Evolutionary conservation across 345 rosid genomes (phyloP).

Genomic region (Angophora floribunda): DNA sequence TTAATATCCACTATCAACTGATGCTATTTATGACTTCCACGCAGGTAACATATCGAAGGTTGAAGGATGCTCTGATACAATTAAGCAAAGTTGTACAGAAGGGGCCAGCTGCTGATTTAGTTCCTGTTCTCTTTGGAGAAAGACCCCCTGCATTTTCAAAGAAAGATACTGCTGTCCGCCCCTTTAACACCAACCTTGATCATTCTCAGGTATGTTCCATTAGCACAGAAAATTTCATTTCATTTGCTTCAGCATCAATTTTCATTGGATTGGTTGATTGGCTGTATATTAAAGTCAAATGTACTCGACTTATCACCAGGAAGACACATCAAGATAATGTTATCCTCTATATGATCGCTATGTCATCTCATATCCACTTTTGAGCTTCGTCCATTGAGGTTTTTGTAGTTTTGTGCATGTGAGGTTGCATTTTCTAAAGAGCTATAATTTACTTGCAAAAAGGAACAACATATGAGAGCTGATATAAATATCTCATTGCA

Average conservation of each 20-base stretch:
- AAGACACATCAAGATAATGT: not conserved
- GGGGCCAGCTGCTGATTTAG: conserved; percentile 86
- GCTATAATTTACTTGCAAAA: not conserved
- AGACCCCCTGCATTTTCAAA: conserved; percentile 39
- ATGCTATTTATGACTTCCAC: not conserved
- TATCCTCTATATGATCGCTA: not conserved
- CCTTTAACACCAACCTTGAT: conserved; percentile 70
- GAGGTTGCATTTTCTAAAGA: not conserved
- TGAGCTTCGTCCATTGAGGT: not conserved
- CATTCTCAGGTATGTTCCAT: conserved; percentile 60
- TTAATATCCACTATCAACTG: not conserved
- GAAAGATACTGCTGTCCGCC: conserved; percentile 45
- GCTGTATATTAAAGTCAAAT: not conserved
- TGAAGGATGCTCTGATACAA: conserved; percentile 86
- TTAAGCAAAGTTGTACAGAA: conserved; percentile 73
- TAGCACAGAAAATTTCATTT: not conserved
- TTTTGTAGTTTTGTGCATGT: not conserved
- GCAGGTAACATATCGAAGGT: conserved; percentile 84
- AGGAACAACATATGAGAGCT: not conserved
- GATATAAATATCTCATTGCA: not conserved
- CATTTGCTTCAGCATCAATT: not conserved
- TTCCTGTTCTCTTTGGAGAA: conserved; percentile 90
- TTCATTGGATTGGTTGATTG: not conserved
- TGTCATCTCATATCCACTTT: not conserved
- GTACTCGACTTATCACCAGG: not conserved